These are phyloP conservation scores for Pseudocercospora musae DNA, from an alignment of 2,329 filamentous ascomycete genomes.

Conservation along the genomic window DNA sequence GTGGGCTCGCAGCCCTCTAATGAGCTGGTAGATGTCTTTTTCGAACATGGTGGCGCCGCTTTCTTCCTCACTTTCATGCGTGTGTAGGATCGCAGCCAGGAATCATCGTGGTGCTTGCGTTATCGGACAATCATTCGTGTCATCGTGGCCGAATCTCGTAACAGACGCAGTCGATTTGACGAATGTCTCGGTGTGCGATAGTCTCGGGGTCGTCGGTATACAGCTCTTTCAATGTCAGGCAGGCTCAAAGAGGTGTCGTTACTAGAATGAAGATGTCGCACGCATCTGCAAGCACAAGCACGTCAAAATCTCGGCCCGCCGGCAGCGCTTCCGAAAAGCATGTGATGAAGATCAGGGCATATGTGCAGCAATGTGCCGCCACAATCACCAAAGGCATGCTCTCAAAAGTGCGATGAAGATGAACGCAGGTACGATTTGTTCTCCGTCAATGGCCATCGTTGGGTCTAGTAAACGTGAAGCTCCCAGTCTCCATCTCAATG, in stretches of 20 bases:
- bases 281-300: background rate
- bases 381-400: too few species aligned
- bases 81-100: background rate
- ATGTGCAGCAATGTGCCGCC: too few species aligned
- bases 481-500: too few species aligned
- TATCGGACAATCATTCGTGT: background rate
- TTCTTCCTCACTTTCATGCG: too few species aligned
- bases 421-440: too few species aligned
- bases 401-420: too few species aligned
- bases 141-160: background rate
- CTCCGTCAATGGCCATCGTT: too few species aligned
- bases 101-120: background rate
- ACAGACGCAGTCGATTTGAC: background rate
- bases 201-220: background rate
- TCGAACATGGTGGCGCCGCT: slow-evolving; percentile 70
- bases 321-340: background rate
- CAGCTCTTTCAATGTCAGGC: background rate
- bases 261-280: background rate
- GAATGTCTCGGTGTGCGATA: background rate
- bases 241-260: background rate
- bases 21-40: slow-evolving; percentile 98
- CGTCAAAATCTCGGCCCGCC: background rate
- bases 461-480: too few species aligned
- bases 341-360: background rate
- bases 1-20: slow-evolving; percentile 89